phyloP scores from a whole-genome alignment of 345 rosid species.

The Ceriops decandra region DNA sequence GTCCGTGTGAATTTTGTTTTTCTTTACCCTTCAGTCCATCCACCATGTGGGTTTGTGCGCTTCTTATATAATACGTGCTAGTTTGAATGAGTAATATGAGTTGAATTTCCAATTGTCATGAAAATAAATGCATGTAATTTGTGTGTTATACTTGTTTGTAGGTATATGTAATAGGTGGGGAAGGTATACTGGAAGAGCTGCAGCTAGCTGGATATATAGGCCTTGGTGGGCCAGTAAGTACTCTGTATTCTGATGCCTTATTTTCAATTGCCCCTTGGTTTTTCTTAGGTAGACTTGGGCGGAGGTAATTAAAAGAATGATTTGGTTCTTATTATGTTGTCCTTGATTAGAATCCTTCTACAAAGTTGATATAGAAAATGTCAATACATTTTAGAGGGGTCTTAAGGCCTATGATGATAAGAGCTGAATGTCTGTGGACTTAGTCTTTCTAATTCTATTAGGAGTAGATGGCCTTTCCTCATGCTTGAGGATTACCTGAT shows the following conservation, averaged over 20 bases:
- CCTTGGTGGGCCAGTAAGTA: conserved; percentile 87
- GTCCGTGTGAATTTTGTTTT: neutral
- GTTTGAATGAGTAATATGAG: neutral
- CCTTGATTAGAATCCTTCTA: neutral
- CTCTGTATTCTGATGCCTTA: neutral
- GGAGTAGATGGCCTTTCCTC: too few species aligned
- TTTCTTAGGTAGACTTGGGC: neutral
- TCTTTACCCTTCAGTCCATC: neutral
- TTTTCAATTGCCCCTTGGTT: neutral
- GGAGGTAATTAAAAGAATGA: neutral
- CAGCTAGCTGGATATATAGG: conserved; percentile 64
- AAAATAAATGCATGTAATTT: neutral
- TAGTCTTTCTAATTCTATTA: too few species aligned
- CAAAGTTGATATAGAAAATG: too few species aligned
- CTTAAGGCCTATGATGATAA: too few species aligned
- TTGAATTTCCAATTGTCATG: neutral
- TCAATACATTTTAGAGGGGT: too few species aligned
- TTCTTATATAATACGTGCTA: neutral
- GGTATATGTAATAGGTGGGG: conserved; percentile 88
- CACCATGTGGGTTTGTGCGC: neutral
- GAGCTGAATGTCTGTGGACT: too few species aligned
- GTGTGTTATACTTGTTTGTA: conserved; percentile 15
- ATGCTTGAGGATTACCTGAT: too few species aligned
- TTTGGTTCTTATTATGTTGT: neutral
- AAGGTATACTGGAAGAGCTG: conserved; percentile 76